These are phyloP conservation scores for Scytalidium lignicola DNA, from an alignment of 2,329 filamentous ascomycete species.

Conservation along the genomic window DNA sequence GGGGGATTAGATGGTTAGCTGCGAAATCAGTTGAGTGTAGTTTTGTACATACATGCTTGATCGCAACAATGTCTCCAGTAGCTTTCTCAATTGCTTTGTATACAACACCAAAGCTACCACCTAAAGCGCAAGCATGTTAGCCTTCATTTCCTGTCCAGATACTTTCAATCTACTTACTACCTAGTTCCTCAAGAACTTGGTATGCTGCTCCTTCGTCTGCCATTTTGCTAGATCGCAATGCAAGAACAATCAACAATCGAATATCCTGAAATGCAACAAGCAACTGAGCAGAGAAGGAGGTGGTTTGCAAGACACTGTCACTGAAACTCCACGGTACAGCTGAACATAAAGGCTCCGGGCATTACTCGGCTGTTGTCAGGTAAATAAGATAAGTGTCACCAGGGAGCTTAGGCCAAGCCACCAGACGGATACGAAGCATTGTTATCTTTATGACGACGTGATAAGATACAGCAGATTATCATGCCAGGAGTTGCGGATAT, in stretches of 20 bases:
- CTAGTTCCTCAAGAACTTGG: slow-evolving; percentile 92
- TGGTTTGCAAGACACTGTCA: slow-evolving; percentile 1
- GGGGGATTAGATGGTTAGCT: slow-evolving; percentile 10
- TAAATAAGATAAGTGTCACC: background rate
- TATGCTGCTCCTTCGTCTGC: slow-evolving; percentile 71
- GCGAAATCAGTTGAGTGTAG: slow-evolving; percentile 6
- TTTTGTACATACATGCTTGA: slow-evolving; percentile 74
- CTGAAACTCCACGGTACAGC: background rate
- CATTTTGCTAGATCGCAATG: slow-evolving; percentile 33
- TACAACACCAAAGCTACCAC: slow-evolving; percentile 92
- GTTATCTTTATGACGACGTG: background rate
- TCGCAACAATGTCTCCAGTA: slow-evolving; percentile 89
- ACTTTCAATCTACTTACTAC: slow-evolving; percentile 58
- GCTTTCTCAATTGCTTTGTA: slow-evolving; percentile 92
- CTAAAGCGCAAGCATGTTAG: slow-evolving; percentile 38
- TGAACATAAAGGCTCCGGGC: background rate
- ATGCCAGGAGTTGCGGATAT: background rate
- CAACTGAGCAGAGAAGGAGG: slow-evolving; percentile 1
- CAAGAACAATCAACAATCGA: background rate
- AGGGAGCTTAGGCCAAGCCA: background rate
- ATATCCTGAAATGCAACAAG: background rate
- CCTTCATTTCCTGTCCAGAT: background rate
- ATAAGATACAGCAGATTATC: background rate
- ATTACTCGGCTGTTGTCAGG: background rate
- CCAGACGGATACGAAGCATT: background rate